These are phyloP conservation scores for Aureobasidium sp. DNA, from an alignment of 2,329 filamentous ascomycete species.

Conservation along the genomic window DNA sequence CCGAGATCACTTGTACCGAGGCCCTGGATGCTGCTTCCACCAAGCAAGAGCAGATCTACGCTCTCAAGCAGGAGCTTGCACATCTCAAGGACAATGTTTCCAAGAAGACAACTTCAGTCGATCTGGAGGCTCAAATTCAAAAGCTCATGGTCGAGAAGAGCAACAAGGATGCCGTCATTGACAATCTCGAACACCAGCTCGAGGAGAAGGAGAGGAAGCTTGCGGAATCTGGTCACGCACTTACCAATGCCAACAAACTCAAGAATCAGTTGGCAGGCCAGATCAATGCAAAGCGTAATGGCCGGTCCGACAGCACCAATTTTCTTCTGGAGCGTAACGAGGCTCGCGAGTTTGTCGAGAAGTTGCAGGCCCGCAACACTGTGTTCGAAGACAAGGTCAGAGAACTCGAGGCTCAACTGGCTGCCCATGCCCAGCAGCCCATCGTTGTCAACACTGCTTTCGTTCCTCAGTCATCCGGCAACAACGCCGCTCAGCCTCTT, in stretches of 20 bases:
- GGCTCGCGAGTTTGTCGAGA: neutral
- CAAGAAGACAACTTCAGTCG: neutral
- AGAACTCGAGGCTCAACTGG: neutral
- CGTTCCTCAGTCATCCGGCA: neutral
- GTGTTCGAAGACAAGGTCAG: neutral
- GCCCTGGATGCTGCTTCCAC: neutral
- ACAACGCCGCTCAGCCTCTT: neutral
- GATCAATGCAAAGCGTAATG: neutral
- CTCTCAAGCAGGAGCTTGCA: neutral
- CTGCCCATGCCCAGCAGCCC: neutral
- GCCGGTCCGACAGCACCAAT: neutral
- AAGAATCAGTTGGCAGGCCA: neutral
- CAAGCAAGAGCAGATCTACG: neutral
- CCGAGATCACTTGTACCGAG: neutral
- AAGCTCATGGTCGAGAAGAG: neutral
- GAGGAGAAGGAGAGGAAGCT: neutral
- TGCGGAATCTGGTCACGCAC: neutral
- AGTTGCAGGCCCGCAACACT: neutral
- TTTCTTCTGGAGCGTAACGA: neutral
- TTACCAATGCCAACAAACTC: neutral
- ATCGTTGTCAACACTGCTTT: too few species aligned
- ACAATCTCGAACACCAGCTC: neutral
- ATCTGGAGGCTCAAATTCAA: neutral
- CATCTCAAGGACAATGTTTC: neutral
- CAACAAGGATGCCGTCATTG: neutral